Base-by-base conservation (phyloP, 2,329 filamentous ascomycete genomes). In the Thermothelomyces thermophilus region DNA sequence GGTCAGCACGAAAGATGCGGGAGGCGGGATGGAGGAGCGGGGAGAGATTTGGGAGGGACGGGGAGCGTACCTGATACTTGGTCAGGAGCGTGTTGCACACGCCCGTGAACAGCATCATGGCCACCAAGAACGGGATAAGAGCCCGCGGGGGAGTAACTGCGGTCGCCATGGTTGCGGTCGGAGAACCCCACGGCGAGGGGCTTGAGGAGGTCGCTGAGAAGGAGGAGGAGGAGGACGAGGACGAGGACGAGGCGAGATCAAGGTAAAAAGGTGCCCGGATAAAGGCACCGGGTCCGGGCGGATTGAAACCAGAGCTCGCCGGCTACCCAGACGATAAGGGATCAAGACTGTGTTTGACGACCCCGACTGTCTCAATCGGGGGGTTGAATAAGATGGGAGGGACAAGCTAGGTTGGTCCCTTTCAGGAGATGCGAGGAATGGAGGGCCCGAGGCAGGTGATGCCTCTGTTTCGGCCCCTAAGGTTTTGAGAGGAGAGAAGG, bases 51-150 rank as follows among this genome's bases (percentile, higher is more conserved):
- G n/a, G n/a, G n/a, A n/a, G n/a, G n/a, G n/a, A n/a, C n/a, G n/a
- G n/a, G n/a, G 36, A 39, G 65, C 73, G 54, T 69, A 90, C 90
- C 74, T 97, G 91, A 64, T 90, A 96, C 66, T 98, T 98, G 60
- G 91, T 96, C 63, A 98, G 76, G 54, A 98, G 80, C 1, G 93
- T 98, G 68, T 98, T 98, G 76, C 90, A 95, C 55, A 95, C 90
- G 56, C 91, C 91, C 20, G 91, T 96, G 65, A 95, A 72, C 64
- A 97, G 76, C 91, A 97, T 97, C 88, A 96, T 94, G 61, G 77
- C 85, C 68, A 97, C 89, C 56, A 97, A 76, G 64, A 96, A 79
- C 33, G 90, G 90, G 53, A 97, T 80, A 48, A 89, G 66, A 33
- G 80, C 79, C 66, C 80, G 81, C 58, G 79, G 75, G 59, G 85